Base-by-base conservation (phyloP, 176 grass and related monocot genomes). In the Oryza coarctata region DNA sequence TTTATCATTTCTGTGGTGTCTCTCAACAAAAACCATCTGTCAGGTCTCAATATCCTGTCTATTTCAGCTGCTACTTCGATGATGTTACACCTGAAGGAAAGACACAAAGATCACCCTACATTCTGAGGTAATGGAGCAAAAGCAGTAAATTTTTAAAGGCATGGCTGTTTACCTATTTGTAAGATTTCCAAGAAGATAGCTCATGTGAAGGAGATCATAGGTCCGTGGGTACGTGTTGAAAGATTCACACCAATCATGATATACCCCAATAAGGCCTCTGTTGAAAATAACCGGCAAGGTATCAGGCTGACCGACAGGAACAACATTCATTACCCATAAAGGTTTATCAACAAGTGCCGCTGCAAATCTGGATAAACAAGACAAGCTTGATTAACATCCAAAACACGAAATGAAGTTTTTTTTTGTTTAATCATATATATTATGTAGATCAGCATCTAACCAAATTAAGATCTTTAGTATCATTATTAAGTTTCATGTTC, bases 151-250 rank as follows among this genome's bases (percentile, higher is more conserved):
- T 68, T 58, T 9, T 68, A 9, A 23, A 82, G 28, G 68, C 3
- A 9, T 61, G 36, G 18, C 6, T 62, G 49, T 12, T 67, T 84
- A 98, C 95, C 92, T 91, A 15, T 80, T 65, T 70, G 76, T 88
- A 80, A 94, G 78, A 90, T 82, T 93, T 82, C 60, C 84, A 60
- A 95, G 62, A 38, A 99, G 89, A 85, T 88, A 58, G 72, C 72
- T 91, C 57, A 90, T 89, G 84, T 95, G 96, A 55, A 99, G 86
- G 58, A 95, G 73, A 92, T 99, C 96, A 68, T 99, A 99, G 22
- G 91, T 99, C 23, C 93, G 83, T 71, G 96, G 96, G 63, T 99
- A 99, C n/a, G 93, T 99, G 82, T 90, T 92, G 84, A 99, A 95
- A 66, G 96, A 85, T 38, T 95, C 93, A 68, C 93, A 99, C 93